Conservation (phyloP, 73 alveolate species). For the Paramecium biaurelia region DNA sequence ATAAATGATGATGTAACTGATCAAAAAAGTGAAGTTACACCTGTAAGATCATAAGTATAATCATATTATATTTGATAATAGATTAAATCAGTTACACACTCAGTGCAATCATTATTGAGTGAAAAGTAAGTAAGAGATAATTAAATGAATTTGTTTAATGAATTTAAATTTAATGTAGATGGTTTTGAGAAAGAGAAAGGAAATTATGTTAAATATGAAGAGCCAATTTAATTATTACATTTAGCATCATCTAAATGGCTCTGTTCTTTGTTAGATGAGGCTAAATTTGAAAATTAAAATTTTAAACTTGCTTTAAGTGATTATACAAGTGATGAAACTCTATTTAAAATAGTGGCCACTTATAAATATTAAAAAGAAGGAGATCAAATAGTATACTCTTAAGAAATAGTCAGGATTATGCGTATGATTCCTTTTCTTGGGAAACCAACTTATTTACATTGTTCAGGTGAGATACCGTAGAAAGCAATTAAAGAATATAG, state of each 20-base stretch:
- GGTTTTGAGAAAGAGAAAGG: conserved; percentile 43
- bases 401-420: conserved; percentile 53
- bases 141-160: background rate
- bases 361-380: conserved; percentile 69
- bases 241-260: conserved; percentile 59
- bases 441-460: conserved; percentile 43
- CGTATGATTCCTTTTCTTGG: conserved; percentile 19
- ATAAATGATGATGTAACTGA: conserved; percentile 23
- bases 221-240: conserved; percentile 49
- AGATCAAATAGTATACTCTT: conserved; percentile 22
- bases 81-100: background rate
- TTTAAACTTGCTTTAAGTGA: conserved; percentile 58
- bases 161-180: conserved; percentile 51
- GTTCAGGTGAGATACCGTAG: conserved; percentile 41
- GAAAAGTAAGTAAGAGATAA: conserved; percentile 32
- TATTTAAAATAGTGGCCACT: conserved; percentile 66
- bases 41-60: background rate
- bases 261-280: background rate
- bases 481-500: background rate
- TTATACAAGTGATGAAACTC: conserved; percentile 59
- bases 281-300: conserved; percentile 66
- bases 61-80: background rate
- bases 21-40: conserved; percentile 40
- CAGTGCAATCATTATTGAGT: background rate
- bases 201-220: background rate